phyloP scores from a whole-genome alignment of 352 stramenopile species.

The Globisporangium iwayamae region DNA sequence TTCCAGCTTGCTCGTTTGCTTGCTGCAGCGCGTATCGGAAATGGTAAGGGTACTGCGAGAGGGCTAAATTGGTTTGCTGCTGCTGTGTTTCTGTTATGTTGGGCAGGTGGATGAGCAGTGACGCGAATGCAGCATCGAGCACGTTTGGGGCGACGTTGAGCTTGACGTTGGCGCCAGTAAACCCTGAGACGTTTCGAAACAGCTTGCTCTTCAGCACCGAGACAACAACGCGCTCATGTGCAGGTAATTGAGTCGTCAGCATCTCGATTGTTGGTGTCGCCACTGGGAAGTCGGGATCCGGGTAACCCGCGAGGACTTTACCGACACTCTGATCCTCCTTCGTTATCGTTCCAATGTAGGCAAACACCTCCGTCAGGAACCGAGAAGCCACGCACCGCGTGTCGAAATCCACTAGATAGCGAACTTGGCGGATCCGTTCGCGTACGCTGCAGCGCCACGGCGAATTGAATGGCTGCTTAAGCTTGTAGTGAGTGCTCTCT shows the following conservation, averaged over 20 bases:
- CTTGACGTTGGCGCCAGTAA: neutral
- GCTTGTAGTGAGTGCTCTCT: neutral
- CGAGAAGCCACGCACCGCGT: constrained; percentile 12
- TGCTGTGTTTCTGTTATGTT: neutral
- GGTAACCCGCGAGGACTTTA: constrained; percentile 18
- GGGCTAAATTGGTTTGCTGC: neutral
- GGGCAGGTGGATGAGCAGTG: neutral
- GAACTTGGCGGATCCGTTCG: constrained; percentile 18
- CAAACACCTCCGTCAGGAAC: constrained; percentile 19
- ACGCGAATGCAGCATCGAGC: neutral
- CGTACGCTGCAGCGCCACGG: constrained; percentile 9
- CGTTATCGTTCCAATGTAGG: constrained; percentile 23
- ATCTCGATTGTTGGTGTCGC: neutral
- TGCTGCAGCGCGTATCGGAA: neutral
- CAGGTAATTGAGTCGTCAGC: neutral
- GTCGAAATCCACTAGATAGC: constrained; percentile 23
- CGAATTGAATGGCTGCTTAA: constrained; percentile 4
- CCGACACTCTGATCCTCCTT: constrained; percentile 20
- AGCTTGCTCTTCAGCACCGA: neutral
- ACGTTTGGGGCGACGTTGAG: neutral
- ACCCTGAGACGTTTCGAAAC: neutral
- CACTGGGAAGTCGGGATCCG: constrained; percentile 12
- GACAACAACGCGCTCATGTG: neutral
- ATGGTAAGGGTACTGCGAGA: neutral
- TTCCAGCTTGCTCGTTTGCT: neutral